Base-by-base conservation (phyloP, 176 grass and related monocot species). In the Paspalum vaginatum region DNA sequence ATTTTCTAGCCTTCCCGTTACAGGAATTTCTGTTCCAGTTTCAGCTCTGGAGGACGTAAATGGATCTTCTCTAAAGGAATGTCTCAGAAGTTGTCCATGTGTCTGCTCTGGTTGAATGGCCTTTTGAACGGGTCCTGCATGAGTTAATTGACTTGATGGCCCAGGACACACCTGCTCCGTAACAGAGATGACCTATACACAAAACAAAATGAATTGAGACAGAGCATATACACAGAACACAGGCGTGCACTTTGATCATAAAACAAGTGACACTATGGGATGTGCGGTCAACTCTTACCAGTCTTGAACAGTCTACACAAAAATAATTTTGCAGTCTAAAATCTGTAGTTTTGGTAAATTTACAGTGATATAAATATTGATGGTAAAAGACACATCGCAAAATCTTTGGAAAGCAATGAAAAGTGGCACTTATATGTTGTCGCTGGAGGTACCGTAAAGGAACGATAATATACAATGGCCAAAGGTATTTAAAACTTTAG, bases 1-100 rank as follows among this genome's bases (percentile, higher is more conserved):
- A 32, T 70, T 84, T 80, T 69, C 68, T 48, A 75, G 38, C 63
- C 53, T 75, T 41, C 62, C 45, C 54, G 18, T 69, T 14, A 32
- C 70, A 69, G 39, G 39, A 75, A 37, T 69, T 69, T 68, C 60
- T 76, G 46, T 63, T 40, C 70, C 52, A 65, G 40, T 58, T 25
- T 76, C 62, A 75, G 71, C 70, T 89, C 62, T 41, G 5, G 68
- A 85, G 63, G 70, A 69, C 69, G 54, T 80, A 55, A 84, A 88
- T 40, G 75, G 13, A 43, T 88, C 68, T 46, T 79, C 68, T 66
- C 81, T 59, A 79, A 84, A 61, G 67, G 46, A 80, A 62, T 68
- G 62, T 44, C 65, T 43, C 27, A 11, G 50, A 52, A 41, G 32
- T 12, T 83, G 79, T 41, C 25, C 42, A 77, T 71, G 73, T 68